Conservation (phyloP, 2,329 filamentous ascomycete genomes). For the Gliomastix tumulicola region DNA sequence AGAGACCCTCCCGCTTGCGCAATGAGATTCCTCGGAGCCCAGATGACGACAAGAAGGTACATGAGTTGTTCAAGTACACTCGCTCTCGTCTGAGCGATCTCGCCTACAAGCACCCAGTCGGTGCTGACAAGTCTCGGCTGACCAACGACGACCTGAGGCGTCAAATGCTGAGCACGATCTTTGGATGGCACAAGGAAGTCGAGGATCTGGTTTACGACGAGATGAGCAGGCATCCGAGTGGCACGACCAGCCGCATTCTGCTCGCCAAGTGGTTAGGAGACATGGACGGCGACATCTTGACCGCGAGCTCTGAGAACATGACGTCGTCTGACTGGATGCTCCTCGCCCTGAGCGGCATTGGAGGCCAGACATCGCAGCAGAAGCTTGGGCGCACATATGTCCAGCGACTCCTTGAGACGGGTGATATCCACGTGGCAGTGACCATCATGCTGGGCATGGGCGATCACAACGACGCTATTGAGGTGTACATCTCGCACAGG, state of each 20-base stretch:
- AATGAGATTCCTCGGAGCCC: conserved; percentile 77
- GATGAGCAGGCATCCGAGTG: conserved; percentile 62
- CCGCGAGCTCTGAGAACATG: conserved; percentile 75
- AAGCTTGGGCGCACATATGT: conserved; percentile 88
- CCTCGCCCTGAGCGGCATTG: conserved; percentile 83
- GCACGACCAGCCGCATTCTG: conserved; percentile 73
- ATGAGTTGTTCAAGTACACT: conserved; percentile 83
- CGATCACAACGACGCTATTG: conserved; percentile 89
- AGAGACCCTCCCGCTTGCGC: conserved; percentile 62
- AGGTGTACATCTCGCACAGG: conserved; percentile 89
- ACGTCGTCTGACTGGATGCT: conserved; percentile 97
- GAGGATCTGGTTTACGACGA: conserved; percentile 80
- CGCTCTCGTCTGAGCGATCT: conserved; percentile 76
- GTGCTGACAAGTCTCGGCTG: conserved; percentile 48
- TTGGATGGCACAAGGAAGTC: conserved; percentile 87
- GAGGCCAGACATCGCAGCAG: conserved; percentile 67
- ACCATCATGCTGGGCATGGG: conserved; percentile 90
- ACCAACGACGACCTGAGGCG: conserved; percentile 74
- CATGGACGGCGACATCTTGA: conserved; percentile 73
- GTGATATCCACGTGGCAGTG: conserved; percentile 85
- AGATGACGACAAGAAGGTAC: conserved; percentile 56
- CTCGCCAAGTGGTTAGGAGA: conserved; percentile 91
- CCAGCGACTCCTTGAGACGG: conserved; percentile 80
- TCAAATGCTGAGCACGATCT: conserved; percentile 91
- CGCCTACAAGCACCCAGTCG: conserved; percentile 65